Evolutionary conservation across 495 filamentous ascomycete species (phyloP).

Genomic region (Aspergillus kassunensis): DNA sequence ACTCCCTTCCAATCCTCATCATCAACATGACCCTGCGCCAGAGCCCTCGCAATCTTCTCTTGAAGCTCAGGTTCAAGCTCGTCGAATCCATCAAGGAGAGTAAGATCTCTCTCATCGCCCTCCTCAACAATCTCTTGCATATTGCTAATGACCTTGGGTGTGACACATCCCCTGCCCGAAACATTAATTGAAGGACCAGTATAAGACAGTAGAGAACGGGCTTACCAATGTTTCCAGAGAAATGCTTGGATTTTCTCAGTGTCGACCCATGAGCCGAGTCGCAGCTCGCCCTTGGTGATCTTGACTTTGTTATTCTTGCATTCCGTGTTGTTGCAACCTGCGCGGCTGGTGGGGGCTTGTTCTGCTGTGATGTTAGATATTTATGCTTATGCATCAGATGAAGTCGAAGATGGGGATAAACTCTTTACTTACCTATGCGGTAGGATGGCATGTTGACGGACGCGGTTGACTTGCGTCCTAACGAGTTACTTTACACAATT

Average conservation of each 20-base stretch:
- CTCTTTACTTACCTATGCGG: constrained; percentile 20
- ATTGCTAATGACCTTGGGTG: constrained; percentile 57
- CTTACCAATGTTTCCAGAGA: constrained; percentile 77
- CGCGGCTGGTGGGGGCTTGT: constrained; percentile 53
- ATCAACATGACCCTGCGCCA: constrained; percentile 68
- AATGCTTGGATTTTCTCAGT: constrained; percentile 48
- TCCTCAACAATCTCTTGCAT: constrained; percentile 42
- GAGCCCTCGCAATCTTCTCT: constrained; percentile 57
- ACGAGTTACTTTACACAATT: neutral
- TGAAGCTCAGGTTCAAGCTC: constrained; percentile 59
- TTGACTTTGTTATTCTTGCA: constrained; percentile 63
- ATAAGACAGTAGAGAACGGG: constrained; percentile 7
- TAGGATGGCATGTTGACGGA: constrained; percentile 17
- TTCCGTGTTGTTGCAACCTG: constrained; percentile 61
- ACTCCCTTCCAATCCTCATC: constrained; percentile 78
- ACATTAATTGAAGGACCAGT: neutral
- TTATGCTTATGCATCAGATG: neutral
- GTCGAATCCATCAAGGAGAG: constrained; percentile 65
- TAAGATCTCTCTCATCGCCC: constrained; percentile 33
- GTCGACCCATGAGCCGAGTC: constrained; percentile 64
- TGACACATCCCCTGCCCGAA: constrained; percentile 71
- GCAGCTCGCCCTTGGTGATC: constrained; percentile 72
- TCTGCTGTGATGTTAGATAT: constrained; percentile 43
- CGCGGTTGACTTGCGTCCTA: too few species aligned
- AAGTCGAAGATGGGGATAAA: neutral